Conservation (phyloP, 73 alveolate species). For the Blepharisma japonicum region DNA sequence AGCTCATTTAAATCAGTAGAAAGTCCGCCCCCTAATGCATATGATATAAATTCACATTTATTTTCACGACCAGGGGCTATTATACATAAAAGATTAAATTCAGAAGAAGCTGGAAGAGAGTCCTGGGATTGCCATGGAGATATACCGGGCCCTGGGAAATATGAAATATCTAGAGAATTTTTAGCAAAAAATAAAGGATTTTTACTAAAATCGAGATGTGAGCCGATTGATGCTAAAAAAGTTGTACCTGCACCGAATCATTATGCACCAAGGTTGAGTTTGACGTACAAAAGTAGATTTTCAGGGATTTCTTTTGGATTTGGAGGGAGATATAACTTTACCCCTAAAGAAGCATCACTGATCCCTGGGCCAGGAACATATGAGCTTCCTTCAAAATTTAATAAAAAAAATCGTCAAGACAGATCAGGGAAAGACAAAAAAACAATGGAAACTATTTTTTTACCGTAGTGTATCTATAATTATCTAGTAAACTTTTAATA, state of each 20-base stretch:
- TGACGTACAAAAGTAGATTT: background rate
- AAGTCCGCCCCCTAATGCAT: background rate
- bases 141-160: background rate
- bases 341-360: background rate
- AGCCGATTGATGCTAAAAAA: background rate
- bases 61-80: too few relatives aligned
- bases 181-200: background rate
- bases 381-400: background rate
- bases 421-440: background rate
- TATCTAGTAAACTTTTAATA: too few relatives aligned
- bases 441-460: too few relatives aligned
- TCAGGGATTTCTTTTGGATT: background rate
- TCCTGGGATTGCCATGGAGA: background rate
- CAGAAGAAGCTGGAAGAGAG: background rate
- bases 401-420: background rate
- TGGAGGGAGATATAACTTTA: background rate
- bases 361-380: background rate
- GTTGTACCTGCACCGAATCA: background rate
- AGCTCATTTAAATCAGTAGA: background rate
- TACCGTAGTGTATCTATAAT: too few relatives aligned
- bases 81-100: too few relatives aligned
- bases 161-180: background rate
- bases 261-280: background rate
- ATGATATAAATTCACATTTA: background rate
- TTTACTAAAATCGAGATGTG: background rate